Evolutionary conservation across 2,329 filamentous ascomycete species (phyloP).

Genomic region (Aspergillus sp.): DNA sequence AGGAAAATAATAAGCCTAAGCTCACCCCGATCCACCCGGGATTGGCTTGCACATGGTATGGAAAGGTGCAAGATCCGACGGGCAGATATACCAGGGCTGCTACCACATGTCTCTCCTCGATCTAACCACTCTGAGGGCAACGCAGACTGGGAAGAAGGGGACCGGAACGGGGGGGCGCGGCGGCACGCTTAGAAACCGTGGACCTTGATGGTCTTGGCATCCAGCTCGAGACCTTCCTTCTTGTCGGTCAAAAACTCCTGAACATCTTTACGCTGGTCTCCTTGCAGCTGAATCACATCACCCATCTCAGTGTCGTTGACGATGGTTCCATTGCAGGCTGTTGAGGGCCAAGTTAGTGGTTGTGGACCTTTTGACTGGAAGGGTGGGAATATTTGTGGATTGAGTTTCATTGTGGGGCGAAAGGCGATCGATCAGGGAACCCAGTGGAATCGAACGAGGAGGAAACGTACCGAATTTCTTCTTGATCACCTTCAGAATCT

Average conservation of each 20-base stretch:
- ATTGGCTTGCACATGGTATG: conserved; percentile 6
- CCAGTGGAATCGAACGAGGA: not conserved
- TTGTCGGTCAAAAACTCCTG: conserved; percentile 96
- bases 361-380: not conserved
- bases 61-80: conserved; percentile 19
- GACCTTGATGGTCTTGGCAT: conserved; percentile 93
- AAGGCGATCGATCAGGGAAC: not conserved
- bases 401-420: not conserved
- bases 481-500: conserved; percentile 99
- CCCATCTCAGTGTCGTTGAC: conserved; percentile 95
- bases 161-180: conserved; percentile 41
- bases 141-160: conserved; percentile 42
- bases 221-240: conserved; percentile 89
- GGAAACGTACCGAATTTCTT: conserved; percentile 83
- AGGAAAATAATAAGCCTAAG: conserved; percentile 13
- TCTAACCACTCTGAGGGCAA: conserved; percentile 38
- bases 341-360: conserved; percentile 18
- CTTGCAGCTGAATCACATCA: conserved; percentile 99
- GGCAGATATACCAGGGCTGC: conserved; percentile 22
- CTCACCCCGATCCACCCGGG: conserved; percentile 12
- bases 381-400: not conserved
- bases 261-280: conserved; percentile 98
- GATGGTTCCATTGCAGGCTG: conserved; percentile 99
- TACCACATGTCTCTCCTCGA: conserved; percentile 30
- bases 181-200: conserved; percentile 52